Evolutionary conservation across 805 yeast species (phyloP).

Genomic region (Groenewaldozyma tartarivorans): DNA sequence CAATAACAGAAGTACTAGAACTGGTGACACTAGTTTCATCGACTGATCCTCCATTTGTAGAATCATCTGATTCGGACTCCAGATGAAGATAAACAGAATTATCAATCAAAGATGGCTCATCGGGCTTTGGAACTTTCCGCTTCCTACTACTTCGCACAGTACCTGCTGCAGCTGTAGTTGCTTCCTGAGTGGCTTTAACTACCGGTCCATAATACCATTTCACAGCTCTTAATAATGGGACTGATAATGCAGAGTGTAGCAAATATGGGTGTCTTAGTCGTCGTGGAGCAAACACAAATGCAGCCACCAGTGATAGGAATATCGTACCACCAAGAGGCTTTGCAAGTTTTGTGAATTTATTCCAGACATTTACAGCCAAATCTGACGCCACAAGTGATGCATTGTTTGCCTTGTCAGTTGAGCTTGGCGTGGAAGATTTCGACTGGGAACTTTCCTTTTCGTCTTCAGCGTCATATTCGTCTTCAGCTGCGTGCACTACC

Average conservation of each 20-base stretch:
- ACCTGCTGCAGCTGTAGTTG: background rate
- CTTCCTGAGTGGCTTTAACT: background rate
- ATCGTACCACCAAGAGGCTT: conserved; percentile 18
- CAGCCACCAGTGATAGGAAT: conserved; percentile 17
- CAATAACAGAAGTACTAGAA: background rate
- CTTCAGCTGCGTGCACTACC: background rate
- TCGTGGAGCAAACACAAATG: conserved; percentile 21
- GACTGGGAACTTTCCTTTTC: background rate
- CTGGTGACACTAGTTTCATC: background rate
- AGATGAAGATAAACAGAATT: conserved; percentile 13
- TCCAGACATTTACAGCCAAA: background rate
- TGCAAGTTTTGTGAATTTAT: conserved; percentile 3
- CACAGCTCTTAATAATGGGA: conserved; percentile 16
- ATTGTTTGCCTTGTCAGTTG: background rate
- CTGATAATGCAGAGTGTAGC: conserved; percentile 25
- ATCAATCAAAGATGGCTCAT: conserved; percentile 13
- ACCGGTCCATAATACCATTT: conserved; percentile 4
- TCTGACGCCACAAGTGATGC: background rate
- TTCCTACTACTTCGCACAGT: background rate
- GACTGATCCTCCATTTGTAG: background rate
- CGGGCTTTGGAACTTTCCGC: conserved; percentile 1
- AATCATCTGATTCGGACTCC: conserved; percentile 1
- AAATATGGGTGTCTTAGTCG: conserved; percentile 27
- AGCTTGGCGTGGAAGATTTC: too few relatives aligned
- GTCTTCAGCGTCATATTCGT: conserved; percentile 8